These are phyloP conservation scores for Lipomyces sp. DNA, from an alignment of 805 yeast genomes.

Conservation along the genomic window DNA sequence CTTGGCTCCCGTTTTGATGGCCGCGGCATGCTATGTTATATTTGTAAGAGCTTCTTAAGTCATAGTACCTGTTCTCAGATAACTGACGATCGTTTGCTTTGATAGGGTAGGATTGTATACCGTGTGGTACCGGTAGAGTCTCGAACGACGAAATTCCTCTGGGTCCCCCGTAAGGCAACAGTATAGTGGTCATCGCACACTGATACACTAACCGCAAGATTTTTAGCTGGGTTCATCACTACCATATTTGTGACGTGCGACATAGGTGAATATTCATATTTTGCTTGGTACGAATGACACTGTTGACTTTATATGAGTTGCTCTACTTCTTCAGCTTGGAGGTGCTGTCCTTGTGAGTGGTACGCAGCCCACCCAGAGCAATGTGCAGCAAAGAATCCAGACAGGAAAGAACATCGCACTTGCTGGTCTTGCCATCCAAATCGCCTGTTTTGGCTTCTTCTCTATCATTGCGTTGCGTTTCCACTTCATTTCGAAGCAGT, in stretches of 20 bases:
- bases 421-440: neutral
- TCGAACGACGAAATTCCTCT: neutral
- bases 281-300: neutral
- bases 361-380: neutral
- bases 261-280: neutral
- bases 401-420: neutral
- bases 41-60: neutral
- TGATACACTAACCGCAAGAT: no score
- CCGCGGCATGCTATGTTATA: neutral
- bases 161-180: slow-evolving; percentile 1
- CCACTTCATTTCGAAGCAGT: neutral
- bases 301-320: neutral
- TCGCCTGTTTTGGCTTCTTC: neutral
- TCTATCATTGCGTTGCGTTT: neutral
- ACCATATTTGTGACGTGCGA: neutral
- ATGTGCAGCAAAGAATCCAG: neutral
- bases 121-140: neutral
- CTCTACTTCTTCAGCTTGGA: neutral
- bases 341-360: slow-evolving; percentile 4
- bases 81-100: no score
- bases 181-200: neutral
- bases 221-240: neutral
- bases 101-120: neutral
- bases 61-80: no score
- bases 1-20: neutral